Evolutionary conservation across 768 basidiomycete genomes (phyloP).

Genomic region (Mycena vitilis): DNA sequence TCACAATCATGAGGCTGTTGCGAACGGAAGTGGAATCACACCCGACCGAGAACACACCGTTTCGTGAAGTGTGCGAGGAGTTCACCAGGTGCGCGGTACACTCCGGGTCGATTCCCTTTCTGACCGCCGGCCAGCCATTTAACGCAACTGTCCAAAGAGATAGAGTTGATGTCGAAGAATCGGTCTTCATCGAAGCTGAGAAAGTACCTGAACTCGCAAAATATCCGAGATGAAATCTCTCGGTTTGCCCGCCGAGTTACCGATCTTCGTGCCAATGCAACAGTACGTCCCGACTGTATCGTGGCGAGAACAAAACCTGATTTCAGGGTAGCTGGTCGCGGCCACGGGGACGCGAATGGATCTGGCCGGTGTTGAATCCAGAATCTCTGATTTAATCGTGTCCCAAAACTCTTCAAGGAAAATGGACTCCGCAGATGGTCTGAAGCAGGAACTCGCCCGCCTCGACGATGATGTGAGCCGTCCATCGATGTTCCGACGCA

Average conservation of each 20-base stretch:
- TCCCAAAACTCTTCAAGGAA: not conserved
- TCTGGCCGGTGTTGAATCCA: not conserved
- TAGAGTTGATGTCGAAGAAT: not conserved
- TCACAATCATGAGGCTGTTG: not conserved
- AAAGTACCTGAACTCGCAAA: not conserved
- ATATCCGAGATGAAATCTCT: not conserved
- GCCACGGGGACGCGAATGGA: slow-evolving; percentile 12
- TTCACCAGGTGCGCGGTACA: not conserved
- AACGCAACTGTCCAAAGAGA: not conserved
- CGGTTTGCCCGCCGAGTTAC: not conserved
- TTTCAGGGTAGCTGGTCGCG: slow-evolving; percentile 3
- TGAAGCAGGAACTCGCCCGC: not conserved
- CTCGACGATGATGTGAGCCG: slow-evolving; percentile 3
- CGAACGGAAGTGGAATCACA: not conserved
- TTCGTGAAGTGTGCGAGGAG: not conserved
- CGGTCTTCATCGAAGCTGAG: slow-evolving; percentile 2
- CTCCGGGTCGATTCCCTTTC: not conserved
- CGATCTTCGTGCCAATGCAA: not conserved
- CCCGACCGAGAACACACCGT: not conserved
- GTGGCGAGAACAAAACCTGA: not conserved
- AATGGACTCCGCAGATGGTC: not conserved
- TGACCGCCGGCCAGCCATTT: not conserved
- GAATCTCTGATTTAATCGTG: not conserved
- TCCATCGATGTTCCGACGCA: no score
- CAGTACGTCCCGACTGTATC: not conserved